Evolutionary conservation across 345 rosid genomes (phyloP), one percentile per base, ranked within the genome.

Genomic region (Erodium maritimum): DNA sequence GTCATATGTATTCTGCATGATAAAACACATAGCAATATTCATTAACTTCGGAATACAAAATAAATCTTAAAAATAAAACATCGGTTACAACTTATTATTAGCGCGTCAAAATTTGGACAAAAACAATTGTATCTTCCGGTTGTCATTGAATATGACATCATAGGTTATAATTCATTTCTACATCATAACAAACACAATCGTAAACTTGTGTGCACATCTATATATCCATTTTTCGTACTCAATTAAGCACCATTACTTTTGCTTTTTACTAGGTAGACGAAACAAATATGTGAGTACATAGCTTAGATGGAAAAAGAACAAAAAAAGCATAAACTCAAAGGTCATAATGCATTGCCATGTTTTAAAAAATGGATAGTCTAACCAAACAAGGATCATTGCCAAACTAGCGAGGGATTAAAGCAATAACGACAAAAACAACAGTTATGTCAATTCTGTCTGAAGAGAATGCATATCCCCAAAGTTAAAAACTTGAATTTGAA

Each of bases 1-100:
- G 29, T 88, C 98, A 52, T 84, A 91, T 5, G 81, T 65, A 57
- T 88, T 75, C 96, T 91, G 87, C 82, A 82, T 68, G 63, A 48
- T 59, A 2, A 56, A 17, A 62, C 50, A 55, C 61, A 60, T 50
- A 50, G 22, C 9, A 67, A 23, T 7, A 55, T 48, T 22, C 50
- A 25, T 17, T 17, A 48, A 60, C 25, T 19, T 37, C 14, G 51
- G 4, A 67, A 55, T 0, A 62, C n/a, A 16, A 62, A n/a, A 2
- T 2, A 42, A 10, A 20, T 37, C 46, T 37, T 37, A 52, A 52
- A 5, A 19, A 21, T 5, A 54, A 37, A 23, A 9, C 54, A 19
- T 19, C n/a, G 42, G 23, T 37, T 5, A 5, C 8, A 5, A 5
- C 46, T 37, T 37, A 37, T 5, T 37, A 37, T 6, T 37, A 37